A percentile compares a stretch with the other conserved stretches of the same genome.
Conservation (phyloP, 2,329 filamentous ascomycete species). For the Colletotrichum graminicola region DNA sequence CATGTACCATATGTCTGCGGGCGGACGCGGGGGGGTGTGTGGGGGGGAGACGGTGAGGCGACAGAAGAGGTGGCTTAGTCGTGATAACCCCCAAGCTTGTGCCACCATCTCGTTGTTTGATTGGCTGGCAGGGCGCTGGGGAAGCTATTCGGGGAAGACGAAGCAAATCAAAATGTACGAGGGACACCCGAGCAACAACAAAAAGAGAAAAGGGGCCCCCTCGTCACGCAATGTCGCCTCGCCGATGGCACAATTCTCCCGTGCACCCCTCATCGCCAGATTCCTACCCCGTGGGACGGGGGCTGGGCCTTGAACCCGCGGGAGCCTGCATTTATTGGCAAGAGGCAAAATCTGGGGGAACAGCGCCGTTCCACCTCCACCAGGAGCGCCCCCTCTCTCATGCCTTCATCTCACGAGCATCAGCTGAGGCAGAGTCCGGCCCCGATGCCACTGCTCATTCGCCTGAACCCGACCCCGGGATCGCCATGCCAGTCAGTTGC, state of each 20-base stretch:
- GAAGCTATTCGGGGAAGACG: slow-evolving; percentile 33
- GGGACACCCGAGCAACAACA: not conserved
- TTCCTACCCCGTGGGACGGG: slow-evolving; percentile 31
- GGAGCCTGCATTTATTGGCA: slow-evolving; percentile 41
- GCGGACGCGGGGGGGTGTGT: slow-evolving; percentile 27
- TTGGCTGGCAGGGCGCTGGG: slow-evolving; percentile 24
- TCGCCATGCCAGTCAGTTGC: slow-evolving; percentile 33
- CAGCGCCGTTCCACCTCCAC: slow-evolving; percentile 17
- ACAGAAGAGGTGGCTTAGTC: slow-evolving; percentile 38
- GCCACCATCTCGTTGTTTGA: slow-evolving; percentile 36
- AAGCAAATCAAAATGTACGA: slow-evolving; percentile 3
- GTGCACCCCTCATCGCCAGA: slow-evolving; percentile 38
- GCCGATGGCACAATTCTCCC: slow-evolving; percentile 32
- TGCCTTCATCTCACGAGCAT: slow-evolving; percentile 36
- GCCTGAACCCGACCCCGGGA: slow-evolving; percentile 23
- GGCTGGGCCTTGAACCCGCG: slow-evolving; percentile 32
- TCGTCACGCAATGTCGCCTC: slow-evolving; percentile 35
- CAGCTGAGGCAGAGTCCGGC: slow-evolving; percentile 28
- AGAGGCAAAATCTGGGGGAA: slow-evolving; percentile 37
- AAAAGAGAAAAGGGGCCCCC: slow-evolving; percentile 1
- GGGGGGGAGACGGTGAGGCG: slow-evolving; percentile 36
- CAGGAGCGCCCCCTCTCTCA: slow-evolving; percentile 18
- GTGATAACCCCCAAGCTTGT: slow-evolving; percentile 36
- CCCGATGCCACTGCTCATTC: slow-evolving; percentile 2
- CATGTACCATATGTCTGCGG: slow-evolving; percentile 9